Evolutionary conservation across 257 asterid genomes (phyloP), one percentile per base, ranked within the genome.

Genomic region (Ehretia macrophylla): DNA sequence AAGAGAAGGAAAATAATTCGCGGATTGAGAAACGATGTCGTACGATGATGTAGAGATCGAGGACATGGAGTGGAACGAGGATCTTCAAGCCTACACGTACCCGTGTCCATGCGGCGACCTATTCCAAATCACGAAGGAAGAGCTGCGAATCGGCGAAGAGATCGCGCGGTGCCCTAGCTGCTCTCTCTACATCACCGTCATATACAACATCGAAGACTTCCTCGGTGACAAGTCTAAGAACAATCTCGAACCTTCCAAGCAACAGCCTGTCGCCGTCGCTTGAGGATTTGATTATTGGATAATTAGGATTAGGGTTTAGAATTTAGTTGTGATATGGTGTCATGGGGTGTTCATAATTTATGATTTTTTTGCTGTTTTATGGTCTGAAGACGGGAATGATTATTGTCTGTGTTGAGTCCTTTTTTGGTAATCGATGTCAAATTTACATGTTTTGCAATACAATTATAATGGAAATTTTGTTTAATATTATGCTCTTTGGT

Each of bases 41-140:
- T 91, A 91, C 75, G 97, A 91, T 57, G 98, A 91, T 35, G 97
- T 91, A 1, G 98, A 91, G 83, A 91, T 91, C 62, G 98, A 91
- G 66, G 96, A 91, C 68, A 91, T 91, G 98, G 98, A 91, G 78
- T 91, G 98, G 98, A 79, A 85, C 73, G 76, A 91, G 22, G 88
- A 81, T 78, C 75, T 91, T 19, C 65, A 84, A 62, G 76, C 98
- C 4, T 91, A 57, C 75, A 91, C 95, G 0, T 91, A 91, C 62
- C 98, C 98, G 0, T 91, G 98, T 32, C 98, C 96, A 3, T 91
- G 98, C 71, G 95, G 97, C 38, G 98, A 91, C 78, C 81, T 91
- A 0, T 91, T 91, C 67, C 97, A 85, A 69, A 91, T 91, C 16
- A 82, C 95, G 10, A 85, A 79, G 53, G 95, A 91, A 70, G 98